A percentile compares a stretch with the other conserved stretches of the same genome.
phyloP scores from a whole-genome alignment of 2,329 filamentous ascomycete genomes.

The Tolypocladium pustulatum region DNA sequence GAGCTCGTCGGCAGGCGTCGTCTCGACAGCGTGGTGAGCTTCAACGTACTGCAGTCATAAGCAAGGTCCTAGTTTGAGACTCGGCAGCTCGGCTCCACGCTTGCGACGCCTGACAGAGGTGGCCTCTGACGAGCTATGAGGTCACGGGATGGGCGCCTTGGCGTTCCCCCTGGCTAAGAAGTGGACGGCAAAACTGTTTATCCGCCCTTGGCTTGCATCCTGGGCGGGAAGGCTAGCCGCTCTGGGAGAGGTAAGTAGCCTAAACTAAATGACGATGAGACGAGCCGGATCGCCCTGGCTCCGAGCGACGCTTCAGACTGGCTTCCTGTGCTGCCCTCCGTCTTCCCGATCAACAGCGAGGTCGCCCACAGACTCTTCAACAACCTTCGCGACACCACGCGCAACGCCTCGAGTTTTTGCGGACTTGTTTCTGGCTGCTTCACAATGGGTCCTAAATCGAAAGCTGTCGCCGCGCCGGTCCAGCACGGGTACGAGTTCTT shows the following conservation, averaged over 20 bases:
- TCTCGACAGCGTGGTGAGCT: background rate
- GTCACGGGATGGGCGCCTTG: background rate
- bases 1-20: background rate
- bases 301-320: conserved; percentile 5
- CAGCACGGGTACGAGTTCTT: conserved; percentile 40
- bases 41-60: background rate
- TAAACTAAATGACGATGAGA: conserved; percentile 14
- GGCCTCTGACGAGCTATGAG: background rate
- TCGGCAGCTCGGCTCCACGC: background rate
- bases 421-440: background rate
- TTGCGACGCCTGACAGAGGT: background rate
- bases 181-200: conserved; percentile 6
- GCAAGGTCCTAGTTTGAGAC: background rate
- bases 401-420: background rate
- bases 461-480: conserved; percentile 13
- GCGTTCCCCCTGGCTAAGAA: background rate
- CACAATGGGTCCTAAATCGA: conserved; percentile 21
- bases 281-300: conserved; percentile 13
- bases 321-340: background rate
- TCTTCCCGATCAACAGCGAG: background rate
- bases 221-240: background rate
- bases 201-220: conserved; percentile 6
- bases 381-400: background rate
- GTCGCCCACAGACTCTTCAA: background rate
- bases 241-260: background rate